Evolutionary conservation across 2,329 filamentous ascomycete species (phyloP).

Genomic region (Neocucurbitaria cava): DNA sequence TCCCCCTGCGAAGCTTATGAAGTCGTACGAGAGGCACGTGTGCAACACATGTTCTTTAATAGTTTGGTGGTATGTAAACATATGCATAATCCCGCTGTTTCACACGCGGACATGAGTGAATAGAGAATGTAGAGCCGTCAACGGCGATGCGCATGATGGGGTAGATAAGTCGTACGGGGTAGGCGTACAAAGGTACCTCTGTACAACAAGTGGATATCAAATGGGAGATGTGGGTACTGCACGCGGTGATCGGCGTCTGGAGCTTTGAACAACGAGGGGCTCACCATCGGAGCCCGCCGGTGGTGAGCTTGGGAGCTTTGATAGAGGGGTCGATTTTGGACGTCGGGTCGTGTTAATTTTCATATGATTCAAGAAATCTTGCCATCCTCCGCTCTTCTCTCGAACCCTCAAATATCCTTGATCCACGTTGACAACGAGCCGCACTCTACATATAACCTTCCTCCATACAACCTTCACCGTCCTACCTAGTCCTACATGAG

Average conservation of each 20-base stretch:
- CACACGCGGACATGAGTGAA: no score
- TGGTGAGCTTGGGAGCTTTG: neutral
- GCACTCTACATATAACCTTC: neutral
- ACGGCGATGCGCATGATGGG: no score
- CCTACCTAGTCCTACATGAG: no score
- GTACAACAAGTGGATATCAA: neutral
- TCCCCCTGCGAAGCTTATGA: neutral
- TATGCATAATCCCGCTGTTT: neutral
- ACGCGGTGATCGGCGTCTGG: conserved; percentile 2
- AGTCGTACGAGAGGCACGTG: neutral
- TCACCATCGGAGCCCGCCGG: conserved; percentile 6
- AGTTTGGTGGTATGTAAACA: neutral
- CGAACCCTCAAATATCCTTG: neutral
- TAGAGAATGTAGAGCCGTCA: neutral
- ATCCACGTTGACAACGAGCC: no score
- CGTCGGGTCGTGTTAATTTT: no score
- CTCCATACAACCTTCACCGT: neutral
- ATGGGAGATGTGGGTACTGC: neutral
- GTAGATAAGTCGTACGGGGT: no score
- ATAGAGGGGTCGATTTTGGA: conserved; percentile 11
- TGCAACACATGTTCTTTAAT: neutral
- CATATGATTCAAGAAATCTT: no score
- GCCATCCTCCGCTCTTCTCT: no score
- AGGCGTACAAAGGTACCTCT: neutral
- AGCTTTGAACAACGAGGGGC: neutral